Evolutionary conservation across 2,329 filamentous ascomycete genomes (phyloP).

Genomic region (Triangularia setosa): DNA sequence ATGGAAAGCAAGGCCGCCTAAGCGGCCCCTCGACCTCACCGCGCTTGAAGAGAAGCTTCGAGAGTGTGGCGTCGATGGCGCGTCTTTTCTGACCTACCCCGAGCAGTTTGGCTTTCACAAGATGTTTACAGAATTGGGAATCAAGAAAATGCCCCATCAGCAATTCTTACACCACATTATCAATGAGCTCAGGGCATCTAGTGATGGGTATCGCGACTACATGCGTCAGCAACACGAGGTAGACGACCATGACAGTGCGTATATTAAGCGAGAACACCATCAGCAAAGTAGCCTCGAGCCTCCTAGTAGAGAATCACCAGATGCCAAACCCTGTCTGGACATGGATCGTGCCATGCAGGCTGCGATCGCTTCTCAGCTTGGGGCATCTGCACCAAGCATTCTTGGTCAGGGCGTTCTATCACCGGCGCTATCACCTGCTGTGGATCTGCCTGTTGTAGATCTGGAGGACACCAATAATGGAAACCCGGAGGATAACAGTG

Average conservation of each 20-base stretch:
- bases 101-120: constrained; percentile 46
- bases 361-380: neutral
- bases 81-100: constrained; percentile 55
- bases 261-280: constrained; percentile 29
- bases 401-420: constrained; percentile 15
- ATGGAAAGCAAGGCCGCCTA: constrained; percentile 38
- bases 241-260: constrained; percentile 2
- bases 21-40: constrained; percentile 47
- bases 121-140: constrained; percentile 49
- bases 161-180: constrained; percentile 57
- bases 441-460: neutral
- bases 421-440: constrained; percentile 11
- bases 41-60: constrained; percentile 53
- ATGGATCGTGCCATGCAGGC: neutral
- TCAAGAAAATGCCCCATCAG: constrained; percentile 56
- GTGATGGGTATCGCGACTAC: constrained; percentile 43
- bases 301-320: neutral
- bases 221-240: constrained; percentile 24
- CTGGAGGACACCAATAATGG: neutral
- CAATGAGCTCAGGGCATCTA: constrained; percentile 49
- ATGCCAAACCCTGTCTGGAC: neutral
- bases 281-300: neutral
- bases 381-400: neutral
- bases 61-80: constrained; percentile 63
- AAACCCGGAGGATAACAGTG: neutral